Percentiles rank a stretch among this genome's conserved stretches.
Conservation (phyloP, 169 alveolate genomes). For the Sarcocystis neurona region DNA sequence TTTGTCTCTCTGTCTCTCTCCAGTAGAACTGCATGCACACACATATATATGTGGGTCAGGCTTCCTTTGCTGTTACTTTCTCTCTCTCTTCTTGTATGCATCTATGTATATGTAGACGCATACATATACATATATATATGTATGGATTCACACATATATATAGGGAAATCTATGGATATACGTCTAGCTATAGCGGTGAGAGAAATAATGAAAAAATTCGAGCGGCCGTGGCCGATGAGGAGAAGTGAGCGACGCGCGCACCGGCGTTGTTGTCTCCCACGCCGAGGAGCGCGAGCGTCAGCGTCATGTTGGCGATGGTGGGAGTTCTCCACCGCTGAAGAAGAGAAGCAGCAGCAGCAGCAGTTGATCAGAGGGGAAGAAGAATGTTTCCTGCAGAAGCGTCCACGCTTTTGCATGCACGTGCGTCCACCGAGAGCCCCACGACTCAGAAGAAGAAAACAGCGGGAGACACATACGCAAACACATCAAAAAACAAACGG, state of each 20-base stretch:
- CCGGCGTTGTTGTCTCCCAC: constrained; percentile 60
- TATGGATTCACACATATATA: no score
- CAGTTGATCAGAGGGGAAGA: background rate
- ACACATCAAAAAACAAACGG: background rate
- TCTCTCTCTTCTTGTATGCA: no score
- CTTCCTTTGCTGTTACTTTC: no score
- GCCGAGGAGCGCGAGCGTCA: constrained; percentile 75
- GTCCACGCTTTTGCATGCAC: background rate
- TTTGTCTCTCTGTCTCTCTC: no score
- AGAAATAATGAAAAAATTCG: background rate
- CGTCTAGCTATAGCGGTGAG: no score
- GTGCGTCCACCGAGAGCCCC: background rate
- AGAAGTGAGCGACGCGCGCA: background rate
- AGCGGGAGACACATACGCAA: background rate
- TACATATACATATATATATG: no score
- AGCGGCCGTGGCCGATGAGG: background rate
- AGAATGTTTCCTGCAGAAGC: background rate
- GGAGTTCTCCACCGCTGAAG: constrained; percentile 76
- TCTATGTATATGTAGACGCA: no score
- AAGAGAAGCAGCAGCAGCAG: background rate
- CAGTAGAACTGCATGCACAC: no score
- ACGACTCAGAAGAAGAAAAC: background rate
- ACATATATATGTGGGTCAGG: no score
- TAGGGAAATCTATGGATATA: no score
- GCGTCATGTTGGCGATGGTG: constrained; percentile 70